Conservation (phyloP, 2,329 filamentous ascomycete genomes). For the Plectosphaerella cucumerina region DNA sequence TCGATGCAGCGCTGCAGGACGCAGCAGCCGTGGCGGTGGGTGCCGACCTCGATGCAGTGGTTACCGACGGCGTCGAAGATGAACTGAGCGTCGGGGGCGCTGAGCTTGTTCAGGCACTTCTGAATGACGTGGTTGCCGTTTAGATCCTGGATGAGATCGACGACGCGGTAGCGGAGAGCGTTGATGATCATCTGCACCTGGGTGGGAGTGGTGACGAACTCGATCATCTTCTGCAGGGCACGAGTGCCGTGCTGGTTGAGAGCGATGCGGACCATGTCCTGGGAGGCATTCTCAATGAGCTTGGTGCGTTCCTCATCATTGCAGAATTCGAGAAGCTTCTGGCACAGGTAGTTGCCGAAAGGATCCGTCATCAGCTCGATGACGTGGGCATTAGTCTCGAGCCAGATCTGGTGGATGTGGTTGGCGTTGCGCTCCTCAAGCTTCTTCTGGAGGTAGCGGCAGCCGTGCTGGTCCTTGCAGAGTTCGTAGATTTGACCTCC, state of each 20-base stretch:
- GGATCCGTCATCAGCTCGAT: constrained; percentile 98
- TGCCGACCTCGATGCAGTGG: constrained; percentile 86
- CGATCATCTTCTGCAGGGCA: constrained; percentile 98
- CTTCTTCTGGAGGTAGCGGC: constrained; percentile 94
- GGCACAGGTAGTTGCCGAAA: constrained; percentile 98
- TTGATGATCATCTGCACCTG: constrained; percentile 87
- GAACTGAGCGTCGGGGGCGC: constrained; percentile 80
- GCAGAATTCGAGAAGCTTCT: constrained; percentile 94
- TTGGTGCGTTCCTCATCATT: constrained; percentile 92
- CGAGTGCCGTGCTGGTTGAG: constrained; percentile 96
- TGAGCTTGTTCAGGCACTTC: constrained; percentile 95
- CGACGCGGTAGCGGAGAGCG: constrained; percentile 77
- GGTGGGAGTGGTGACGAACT: constrained; percentile 81
- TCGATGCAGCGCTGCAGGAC: constrained; percentile 98
- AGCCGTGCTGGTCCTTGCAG: constrained; percentile 98
- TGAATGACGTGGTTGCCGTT: constrained; percentile 99
- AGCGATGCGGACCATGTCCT: constrained; percentile 86
- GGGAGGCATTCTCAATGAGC: constrained; percentile 84
- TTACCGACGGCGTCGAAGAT: constrained; percentile 92
- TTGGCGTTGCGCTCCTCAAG: constrained; percentile 83
- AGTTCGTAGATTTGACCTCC: constrained; percentile 80
- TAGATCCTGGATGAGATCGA: constrained; percentile 92
- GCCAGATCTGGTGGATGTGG: constrained; percentile 87
- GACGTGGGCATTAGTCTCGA: constrained; percentile 89
- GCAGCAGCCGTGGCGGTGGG: constrained; percentile 95